Conservation (phyloP, 2,329 filamentous ascomycete species). For the Pyricularia grisea region DNA sequence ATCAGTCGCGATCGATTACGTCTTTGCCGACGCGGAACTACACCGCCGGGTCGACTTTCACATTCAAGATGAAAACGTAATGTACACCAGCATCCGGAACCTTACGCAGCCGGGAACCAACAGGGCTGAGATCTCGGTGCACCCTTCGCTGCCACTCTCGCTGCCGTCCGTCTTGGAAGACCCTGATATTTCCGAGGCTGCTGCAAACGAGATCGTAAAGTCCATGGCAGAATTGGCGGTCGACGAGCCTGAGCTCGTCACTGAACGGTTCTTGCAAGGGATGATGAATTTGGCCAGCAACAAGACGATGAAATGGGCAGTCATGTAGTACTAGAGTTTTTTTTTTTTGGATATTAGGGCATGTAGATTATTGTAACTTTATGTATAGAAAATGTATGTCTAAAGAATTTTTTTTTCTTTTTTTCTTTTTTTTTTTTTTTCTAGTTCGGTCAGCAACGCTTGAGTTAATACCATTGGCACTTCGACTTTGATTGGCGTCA, state of each 20-base stretch:
- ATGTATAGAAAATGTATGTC: not conserved
- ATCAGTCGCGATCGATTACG: slow-evolving; percentile 20
- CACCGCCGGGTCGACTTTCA: slow-evolving; percentile 33
- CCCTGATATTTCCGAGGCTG: not conserved
- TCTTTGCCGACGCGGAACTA: slow-evolving; percentile 43
- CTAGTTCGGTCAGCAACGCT: not conserved
- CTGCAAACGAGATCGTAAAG: not conserved
- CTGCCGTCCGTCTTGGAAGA: not conserved
- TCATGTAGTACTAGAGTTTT: not conserved
- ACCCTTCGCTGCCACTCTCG: not conserved
- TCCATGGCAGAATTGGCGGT: not conserved
- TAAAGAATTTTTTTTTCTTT: not conserved
- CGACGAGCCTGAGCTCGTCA: not conserved
- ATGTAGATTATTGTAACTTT: not conserved
- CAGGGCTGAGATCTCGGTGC: slow-evolving; percentile 1
- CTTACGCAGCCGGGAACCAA: slow-evolving; percentile 25
- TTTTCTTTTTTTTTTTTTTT: too few species aligned
- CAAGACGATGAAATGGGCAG: not conserved
- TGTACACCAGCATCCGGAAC: slow-evolving; percentile 42
- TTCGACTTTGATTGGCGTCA: too few species aligned
- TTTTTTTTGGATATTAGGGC: not conserved
- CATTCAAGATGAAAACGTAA: slow-evolving; percentile 34
- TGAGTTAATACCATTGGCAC: not conserved
- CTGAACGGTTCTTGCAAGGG: not conserved
- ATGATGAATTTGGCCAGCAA: not conserved